Base-by-base conservation (phyloP, 1,284 basidiomycete species). In the Peniophora sp. region DNA sequence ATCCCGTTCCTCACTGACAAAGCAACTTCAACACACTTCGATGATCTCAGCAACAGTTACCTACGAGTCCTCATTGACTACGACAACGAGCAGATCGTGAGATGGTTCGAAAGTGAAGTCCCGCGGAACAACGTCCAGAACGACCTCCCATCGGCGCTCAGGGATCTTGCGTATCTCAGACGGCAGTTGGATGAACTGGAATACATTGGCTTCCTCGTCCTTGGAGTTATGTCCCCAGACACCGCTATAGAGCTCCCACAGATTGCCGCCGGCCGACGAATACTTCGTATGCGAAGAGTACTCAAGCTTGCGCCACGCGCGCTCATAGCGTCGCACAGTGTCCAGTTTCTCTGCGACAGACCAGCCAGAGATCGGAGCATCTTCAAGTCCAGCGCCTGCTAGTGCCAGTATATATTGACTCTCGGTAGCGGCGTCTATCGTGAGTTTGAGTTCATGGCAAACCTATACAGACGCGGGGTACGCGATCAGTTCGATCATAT, bases 61-160 rank as follows among this genome's bases (percentile, higher is more conserved):
- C 55, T 54, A 71, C 66, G 54, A 24, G 57, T 63, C 58, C 78
- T 72, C 5, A 32, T 32, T 32, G 12, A 32, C 27, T 10, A 84
- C 61, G 14, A 80, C 56, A 3, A 82, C 69, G 16, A 84, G 65
- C 32, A 85, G 67, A 59, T 85, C 75, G 58, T 82, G 81, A 27
- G 74, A 68, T 14, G 81, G 77, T 59, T 85, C 83, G 63, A 85
- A 73, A 8, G 70, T 70, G 56, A 85, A 83, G 57, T 85, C 83
- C 6, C 78, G 72, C 12, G 81, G 60, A 10, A 53, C 35, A 46
- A 74, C 57, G 5, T 67, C 70, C 43, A 74, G 59, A 22, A 67
- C 60, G 25, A 80, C 55, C 5, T 61, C 63, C 82, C 83, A 85
- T 22, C 66, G 58, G 24, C 66, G 67, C 44, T 71, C 67, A 52